Evolutionary conservation across 1,139 yeast genomes (phyloP).

Genomic region (Kodamaea suecica): DNA sequence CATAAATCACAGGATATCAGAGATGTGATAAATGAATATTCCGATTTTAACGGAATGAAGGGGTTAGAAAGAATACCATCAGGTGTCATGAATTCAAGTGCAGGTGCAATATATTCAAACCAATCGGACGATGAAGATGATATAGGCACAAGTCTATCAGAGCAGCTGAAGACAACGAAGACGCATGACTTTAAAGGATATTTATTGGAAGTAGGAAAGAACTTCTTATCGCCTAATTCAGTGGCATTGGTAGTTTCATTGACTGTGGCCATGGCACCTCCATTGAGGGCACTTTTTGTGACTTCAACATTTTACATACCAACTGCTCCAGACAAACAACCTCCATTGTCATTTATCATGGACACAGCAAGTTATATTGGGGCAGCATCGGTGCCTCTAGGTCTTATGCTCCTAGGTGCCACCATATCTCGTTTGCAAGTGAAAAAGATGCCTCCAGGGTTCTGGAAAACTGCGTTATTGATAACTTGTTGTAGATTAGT

Average conservation of each 20-base stretch:
- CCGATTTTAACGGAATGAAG: constrained; percentile 43
- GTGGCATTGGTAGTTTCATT: constrained; percentile 60
- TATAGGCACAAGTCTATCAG: too few species aligned
- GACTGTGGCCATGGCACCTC: constrained; percentile 77
- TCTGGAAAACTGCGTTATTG: constrained; percentile 58
- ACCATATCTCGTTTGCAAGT: constrained; percentile 73
- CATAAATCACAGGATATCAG: constrained; percentile 50
- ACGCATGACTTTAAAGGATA: constrained; percentile 10
- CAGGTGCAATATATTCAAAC: constrained; percentile 13
- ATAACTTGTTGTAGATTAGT: constrained; percentile 36
- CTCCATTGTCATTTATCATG: constrained; percentile 80
- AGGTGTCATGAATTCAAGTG: constrained; percentile 12
- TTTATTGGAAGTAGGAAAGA: constrained; percentile 33
- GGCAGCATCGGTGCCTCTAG: constrained; percentile 85
- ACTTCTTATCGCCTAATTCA: constrained; percentile 70
- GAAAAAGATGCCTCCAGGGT: constrained; percentile 58
- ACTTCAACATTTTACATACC: constrained; percentile 31
- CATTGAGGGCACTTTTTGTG: constrained; percentile 78
- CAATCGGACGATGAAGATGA: constrained; percentile 2
- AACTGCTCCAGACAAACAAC: constrained; percentile 78
- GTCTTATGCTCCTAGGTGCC: constrained; percentile 77
- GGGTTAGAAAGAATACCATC: constrained; percentile 20
- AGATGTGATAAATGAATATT: constrained; percentile 61
- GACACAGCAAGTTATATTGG: constrained; percentile 79
- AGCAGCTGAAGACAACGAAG: constrained; percentile 1